A percentile compares a stretch with the other conserved stretches of the same genome.
Conservation (phyloP, 2,329 filamentous ascomycete genomes). For the Sporothrix mexicana region DNA sequence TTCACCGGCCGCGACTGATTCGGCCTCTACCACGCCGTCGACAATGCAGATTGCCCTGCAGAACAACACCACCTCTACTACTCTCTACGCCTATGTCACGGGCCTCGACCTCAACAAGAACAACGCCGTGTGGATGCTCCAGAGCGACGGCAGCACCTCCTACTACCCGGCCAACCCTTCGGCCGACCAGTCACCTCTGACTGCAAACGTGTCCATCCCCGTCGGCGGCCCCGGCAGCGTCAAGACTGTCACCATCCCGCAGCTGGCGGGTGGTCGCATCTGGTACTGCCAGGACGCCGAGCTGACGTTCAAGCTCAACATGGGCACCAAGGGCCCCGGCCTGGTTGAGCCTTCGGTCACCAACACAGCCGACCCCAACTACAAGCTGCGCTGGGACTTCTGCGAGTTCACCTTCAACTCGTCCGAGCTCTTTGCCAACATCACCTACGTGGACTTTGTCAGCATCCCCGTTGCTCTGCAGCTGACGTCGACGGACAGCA, state of each 20-base stretch:
- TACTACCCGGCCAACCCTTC: constrained; percentile 69
- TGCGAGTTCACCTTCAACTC: constrained; percentile 72
- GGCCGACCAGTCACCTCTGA: constrained; percentile 56
- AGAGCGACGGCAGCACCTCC: constrained; percentile 67
- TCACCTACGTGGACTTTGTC: constrained; percentile 79
- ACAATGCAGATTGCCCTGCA: constrained; percentile 66
- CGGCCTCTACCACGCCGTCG: constrained; percentile 31
- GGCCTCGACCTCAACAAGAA: constrained; percentile 66
- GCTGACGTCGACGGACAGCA: constrained; percentile 55
- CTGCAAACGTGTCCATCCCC: constrained; percentile 65
- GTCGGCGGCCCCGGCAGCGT: constrained; percentile 67
- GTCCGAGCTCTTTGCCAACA: constrained; percentile 68
- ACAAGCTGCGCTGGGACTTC: constrained; percentile 67
- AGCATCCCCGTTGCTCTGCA: constrained; percentile 65
- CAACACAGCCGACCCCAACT: constrained; percentile 68
- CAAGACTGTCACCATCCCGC: constrained; percentile 68
- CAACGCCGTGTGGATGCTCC: constrained; percentile 65
- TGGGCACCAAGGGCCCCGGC: constrained; percentile 59
- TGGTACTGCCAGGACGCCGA: constrained; percentile 69
- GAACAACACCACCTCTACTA: constrained; percentile 67
- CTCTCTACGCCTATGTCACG: constrained; percentile 73
- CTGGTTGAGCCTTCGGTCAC: constrained; percentile 77
- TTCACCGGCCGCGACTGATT: neutral
- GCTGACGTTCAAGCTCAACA: constrained; percentile 73
- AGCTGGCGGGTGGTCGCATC: constrained; percentile 72